Conservation (phyloP, 371 early-diverging fungal species). For the Nematocida sp. region DNA sequence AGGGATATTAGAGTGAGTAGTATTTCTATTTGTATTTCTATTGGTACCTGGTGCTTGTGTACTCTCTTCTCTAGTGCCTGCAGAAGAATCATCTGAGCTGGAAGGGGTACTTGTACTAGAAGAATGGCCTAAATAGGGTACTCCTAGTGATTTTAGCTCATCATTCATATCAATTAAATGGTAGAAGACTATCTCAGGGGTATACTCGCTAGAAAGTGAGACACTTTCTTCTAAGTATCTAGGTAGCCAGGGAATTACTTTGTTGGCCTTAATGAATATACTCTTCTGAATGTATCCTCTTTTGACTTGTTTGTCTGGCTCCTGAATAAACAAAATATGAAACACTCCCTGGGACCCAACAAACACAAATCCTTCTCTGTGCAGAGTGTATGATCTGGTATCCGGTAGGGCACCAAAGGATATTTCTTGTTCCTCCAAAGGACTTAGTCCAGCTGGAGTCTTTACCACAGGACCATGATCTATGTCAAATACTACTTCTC, state of each 20-base stretch:
- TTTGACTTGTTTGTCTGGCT: background rate
- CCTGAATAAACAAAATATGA: constrained; percentile 1
- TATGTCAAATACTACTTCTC: constrained; percentile 3
- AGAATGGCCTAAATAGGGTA: no score
- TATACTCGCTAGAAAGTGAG: background rate
- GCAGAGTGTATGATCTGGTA: background rate
- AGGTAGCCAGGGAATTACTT: background rate
- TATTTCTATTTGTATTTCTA: no score
- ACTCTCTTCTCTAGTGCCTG: no score
- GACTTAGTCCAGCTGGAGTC: background rate
- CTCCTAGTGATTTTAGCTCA: background rate
- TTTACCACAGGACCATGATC: background rate
- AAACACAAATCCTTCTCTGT: background rate
- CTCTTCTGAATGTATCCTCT: constrained; percentile 5
- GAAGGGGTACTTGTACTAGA: no score
- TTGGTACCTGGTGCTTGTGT: no score
- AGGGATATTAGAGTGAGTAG: no score
- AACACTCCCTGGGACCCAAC: background rate
- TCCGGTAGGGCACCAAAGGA: background rate
- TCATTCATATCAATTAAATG: background rate
- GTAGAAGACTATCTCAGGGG: background rate
- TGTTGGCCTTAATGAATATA: background rate
- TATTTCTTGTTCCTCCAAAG: background rate
- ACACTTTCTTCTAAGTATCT: background rate
- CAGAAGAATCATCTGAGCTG: no score